A percentile compares a stretch with the other conserved stretches of the same genome.
These are phyloP conservation scores for Lophiotrema nucula DNA, from an alignment of 495 filamentous ascomycete genomes.

Conservation along the genomic window DNA sequence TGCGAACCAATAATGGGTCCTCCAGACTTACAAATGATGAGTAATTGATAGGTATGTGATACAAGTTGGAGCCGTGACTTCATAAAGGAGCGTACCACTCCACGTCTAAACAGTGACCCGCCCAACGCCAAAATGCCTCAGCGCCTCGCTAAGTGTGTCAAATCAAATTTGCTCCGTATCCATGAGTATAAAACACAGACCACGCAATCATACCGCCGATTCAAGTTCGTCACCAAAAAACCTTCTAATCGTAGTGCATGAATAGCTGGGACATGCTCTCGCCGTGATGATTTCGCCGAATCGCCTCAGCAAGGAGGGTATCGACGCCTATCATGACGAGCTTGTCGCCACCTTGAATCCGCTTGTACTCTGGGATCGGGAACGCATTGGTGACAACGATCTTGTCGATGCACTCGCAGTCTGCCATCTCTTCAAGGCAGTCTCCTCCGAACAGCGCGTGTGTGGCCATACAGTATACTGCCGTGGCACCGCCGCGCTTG, in stretches of 20 bases:
- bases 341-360: conserved; percentile 67
- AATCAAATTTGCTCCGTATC: too few species aligned
- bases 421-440: conserved; percentile 84
- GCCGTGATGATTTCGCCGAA: conserved; percentile 91
- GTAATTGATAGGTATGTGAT: too few species aligned
- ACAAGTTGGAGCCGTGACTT: too few species aligned
- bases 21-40: not conserved
- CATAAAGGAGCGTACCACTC: not conserved
- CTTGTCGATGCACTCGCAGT: conserved; percentile 84
- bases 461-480: conserved; percentile 96
- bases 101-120: not conserved
- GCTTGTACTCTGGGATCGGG: conserved; percentile 73
- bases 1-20: not conserved
- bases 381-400: conserved; percentile 98
- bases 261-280: conserved; percentile 53
- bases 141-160: not conserved
- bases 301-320: conserved; percentile 83
- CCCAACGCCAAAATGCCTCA: not conserved
- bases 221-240: too few species aligned
- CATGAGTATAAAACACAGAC: too few species aligned
- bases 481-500: conserved; percentile 85
- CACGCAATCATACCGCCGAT: too few species aligned
- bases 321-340: conserved; percentile 86
- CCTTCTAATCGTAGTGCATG: conserved; percentile 38
- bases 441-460: conserved; percentile 91